Evolutionary conservation across 1,139 yeast species (phyloP).

Genomic region (Diutina siamensis): DNA sequence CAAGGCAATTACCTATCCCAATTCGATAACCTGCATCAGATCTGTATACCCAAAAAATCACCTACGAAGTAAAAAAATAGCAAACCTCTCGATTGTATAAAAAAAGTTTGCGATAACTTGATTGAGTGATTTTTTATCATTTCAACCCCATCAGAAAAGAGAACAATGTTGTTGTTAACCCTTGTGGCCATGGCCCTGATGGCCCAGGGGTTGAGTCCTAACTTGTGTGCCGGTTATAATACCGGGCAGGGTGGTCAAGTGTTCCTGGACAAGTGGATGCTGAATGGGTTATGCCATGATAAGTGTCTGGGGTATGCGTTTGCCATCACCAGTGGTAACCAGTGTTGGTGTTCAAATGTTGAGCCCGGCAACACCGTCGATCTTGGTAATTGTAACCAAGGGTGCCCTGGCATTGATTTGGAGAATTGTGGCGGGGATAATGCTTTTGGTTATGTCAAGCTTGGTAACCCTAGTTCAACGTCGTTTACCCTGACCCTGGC

Average conservation of each 20-base stretch:
- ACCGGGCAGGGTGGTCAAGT: constrained; percentile 16
- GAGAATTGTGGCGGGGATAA: constrained; percentile 26
- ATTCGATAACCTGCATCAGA: neutral
- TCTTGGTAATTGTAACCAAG: constrained; percentile 26
- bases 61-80: constrained; percentile 1
- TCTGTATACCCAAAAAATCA: neutral
- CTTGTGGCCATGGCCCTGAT: constrained; percentile 1
- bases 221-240: constrained; percentile 38
- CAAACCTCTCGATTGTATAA: neutral
- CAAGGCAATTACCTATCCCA: neutral
- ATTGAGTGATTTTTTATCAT: too few relatives aligned
- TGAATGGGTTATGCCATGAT: constrained; percentile 44
- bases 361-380: constrained; percentile 31
- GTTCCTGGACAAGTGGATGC: constrained; percentile 21
- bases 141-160: too few relatives aligned
- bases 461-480: neutral
- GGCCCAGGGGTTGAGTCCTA: constrained; percentile 10
- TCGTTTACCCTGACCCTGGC: neutral
- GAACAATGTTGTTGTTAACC: neutral
- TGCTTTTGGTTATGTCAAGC: constrained; percentile 22
- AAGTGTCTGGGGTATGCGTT: constrained; percentile 33
- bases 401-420: constrained; percentile 38
- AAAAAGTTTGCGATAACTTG: neutral
- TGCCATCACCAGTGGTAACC: constrained; percentile 34
- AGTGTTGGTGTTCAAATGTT: constrained; percentile 53